Percentiles rank a stretch among this genome's conserved stretches.
Evolutionary conservation across 345 rosid species (phyloP).

Genomic region (Corymbia maculata): DNA sequence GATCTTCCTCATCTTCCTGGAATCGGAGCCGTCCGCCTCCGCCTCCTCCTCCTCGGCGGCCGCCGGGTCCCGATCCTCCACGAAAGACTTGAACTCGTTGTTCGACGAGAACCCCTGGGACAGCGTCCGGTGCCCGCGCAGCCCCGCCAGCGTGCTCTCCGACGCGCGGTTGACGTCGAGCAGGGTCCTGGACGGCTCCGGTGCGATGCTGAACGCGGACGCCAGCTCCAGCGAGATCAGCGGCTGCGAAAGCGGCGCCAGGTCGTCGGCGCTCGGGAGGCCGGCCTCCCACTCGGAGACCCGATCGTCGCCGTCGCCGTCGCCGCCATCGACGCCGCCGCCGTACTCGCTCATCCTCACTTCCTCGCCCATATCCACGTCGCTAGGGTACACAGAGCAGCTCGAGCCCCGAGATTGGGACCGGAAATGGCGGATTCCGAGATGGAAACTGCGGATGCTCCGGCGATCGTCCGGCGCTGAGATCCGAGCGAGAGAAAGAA

Average conservation of each 20-base stretch:
- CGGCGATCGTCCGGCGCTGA: neutral
- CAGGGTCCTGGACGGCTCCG: constrained; percentile 38
- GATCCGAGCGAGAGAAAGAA: neutral
- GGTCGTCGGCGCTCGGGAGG: constrained; percentile 56
- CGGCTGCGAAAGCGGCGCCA: constrained; percentile 63
- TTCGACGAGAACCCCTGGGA: constrained; percentile 24
- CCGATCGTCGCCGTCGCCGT: constrained; percentile 33
- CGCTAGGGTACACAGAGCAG: neutral
- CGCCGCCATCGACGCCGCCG: constrained; percentile 18
- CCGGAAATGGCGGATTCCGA: neutral
- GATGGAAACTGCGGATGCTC: neutral
- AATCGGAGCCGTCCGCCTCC: constrained; percentile 31
- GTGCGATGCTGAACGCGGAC: constrained; percentile 74
- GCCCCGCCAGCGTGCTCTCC: constrained; percentile 44
- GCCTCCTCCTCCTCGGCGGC: constrained; percentile 25
- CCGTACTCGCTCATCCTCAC: constrained; percentile 26
- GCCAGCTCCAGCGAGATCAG: constrained; percentile 73
- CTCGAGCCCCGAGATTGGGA: neutral
- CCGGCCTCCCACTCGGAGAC: constrained; percentile 86
- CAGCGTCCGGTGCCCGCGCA: constrained; percentile 21
- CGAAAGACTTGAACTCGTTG: constrained; percentile 26
- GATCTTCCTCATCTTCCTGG: constrained; percentile 47
- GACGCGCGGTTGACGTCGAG: constrained; percentile 71
- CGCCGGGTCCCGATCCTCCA: constrained; percentile 18
- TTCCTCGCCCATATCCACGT: constrained; percentile 9